phyloP scores from a whole-genome alignment of 345 rosid species.

The Brassica rapa region DNA sequence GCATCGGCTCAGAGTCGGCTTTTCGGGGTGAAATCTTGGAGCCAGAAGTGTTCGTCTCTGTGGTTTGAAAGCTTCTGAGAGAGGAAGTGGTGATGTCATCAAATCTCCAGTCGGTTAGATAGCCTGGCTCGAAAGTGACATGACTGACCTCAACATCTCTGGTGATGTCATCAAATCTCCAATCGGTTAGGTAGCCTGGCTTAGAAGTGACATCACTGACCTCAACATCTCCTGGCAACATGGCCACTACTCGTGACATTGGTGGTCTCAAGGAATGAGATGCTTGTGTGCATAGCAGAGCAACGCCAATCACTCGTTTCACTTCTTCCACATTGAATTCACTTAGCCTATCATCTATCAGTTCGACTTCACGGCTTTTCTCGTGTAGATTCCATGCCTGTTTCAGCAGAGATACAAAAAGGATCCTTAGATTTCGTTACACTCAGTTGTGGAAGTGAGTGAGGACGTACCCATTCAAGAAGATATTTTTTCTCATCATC shows the following conservation, averaged over 20 bases:
- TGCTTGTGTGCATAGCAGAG: slow-evolving; percentile 65
- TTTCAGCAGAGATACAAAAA: background rate
- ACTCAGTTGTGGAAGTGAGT: too few species aligned
- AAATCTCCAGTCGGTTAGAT: slow-evolving; percentile 58
- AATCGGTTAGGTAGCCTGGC: slow-evolving; percentile 61
- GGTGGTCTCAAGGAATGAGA: slow-evolving; percentile 57
- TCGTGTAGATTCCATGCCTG: slow-evolving; percentile 69
- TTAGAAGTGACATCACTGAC: slow-evolving; percentile 44
- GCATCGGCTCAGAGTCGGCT: slow-evolving; percentile 15
- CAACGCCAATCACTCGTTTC: slow-evolving; percentile 52
- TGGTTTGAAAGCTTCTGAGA: slow-evolving; percentile 17
- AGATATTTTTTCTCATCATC: slow-evolving; percentile 47
- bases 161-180: slow-evolving; percentile 50
- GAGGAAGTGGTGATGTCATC: slow-evolving; percentile 45
- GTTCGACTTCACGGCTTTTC: slow-evolving; percentile 42
- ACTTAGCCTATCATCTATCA: slow-evolving; percentile 45
- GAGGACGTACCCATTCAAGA: slow-evolving; percentile 59
- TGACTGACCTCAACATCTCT: slow-evolving; percentile 64
- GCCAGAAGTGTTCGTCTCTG: background rate
- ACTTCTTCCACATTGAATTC: slow-evolving; percentile 50
- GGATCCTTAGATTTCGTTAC: background rate
- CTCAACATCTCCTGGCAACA: slow-evolving; percentile 74
- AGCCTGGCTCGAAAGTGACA: slow-evolving; percentile 47
- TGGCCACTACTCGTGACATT: slow-evolving; percentile 66
- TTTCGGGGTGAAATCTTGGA: background rate